A percentile compares a stretch with the other conserved stretches of the same genome.
Evolutionary conservation across 768 basidiomycete genomes (phyloP).

Genomic region (Inosperma sp.): DNA sequence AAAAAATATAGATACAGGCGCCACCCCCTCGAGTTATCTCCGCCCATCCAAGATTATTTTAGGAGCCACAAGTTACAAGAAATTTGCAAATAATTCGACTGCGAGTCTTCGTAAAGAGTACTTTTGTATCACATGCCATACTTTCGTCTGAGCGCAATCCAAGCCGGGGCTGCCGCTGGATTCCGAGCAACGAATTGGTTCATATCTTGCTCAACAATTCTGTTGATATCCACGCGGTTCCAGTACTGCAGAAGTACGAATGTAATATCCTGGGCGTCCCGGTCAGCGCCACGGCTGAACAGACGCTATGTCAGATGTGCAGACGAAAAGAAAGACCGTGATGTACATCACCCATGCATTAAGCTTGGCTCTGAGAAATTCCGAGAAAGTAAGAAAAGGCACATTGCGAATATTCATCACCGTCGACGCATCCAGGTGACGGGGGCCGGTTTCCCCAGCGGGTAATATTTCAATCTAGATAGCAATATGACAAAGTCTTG

Average conservation of each 20-base stretch:
- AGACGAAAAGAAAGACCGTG: slow-evolving; percentile 14
- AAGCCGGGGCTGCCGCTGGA: slow-evolving; percentile 60
- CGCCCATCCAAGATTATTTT: no score
- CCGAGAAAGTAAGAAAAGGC: slow-evolving; percentile 80
- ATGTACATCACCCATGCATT: slow-evolving; percentile 78
- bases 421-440: slow-evolving; percentile 61
- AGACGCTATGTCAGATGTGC: slow-evolving; percentile 15
- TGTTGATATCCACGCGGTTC: slow-evolving; percentile 81
- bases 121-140: slow-evolving; percentile 51
- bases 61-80: no score
- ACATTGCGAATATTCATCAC: slow-evolving; percentile 65
- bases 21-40: no score
- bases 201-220: slow-evolving; percentile 85
- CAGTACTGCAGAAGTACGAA: slow-evolving; percentile 71
- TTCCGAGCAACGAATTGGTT: slow-evolving; percentile 62
- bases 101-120: no score
- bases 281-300: slow-evolving; percentile 59
- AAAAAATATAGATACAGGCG: no score
- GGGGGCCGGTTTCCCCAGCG: slow-evolving; percentile 78
- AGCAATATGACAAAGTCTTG: slow-evolving; percentile 9
- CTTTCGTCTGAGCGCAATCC: slow-evolving; percentile 70
- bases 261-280: slow-evolving; percentile 73
- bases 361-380: slow-evolving; percentile 82
- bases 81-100: no score
- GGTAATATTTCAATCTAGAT: slow-evolving; percentile 76